Evolutionary conservation across 2,329 filamentous ascomycete species (phyloP).

Genomic region (Blastomyces emzantsi): DNA sequence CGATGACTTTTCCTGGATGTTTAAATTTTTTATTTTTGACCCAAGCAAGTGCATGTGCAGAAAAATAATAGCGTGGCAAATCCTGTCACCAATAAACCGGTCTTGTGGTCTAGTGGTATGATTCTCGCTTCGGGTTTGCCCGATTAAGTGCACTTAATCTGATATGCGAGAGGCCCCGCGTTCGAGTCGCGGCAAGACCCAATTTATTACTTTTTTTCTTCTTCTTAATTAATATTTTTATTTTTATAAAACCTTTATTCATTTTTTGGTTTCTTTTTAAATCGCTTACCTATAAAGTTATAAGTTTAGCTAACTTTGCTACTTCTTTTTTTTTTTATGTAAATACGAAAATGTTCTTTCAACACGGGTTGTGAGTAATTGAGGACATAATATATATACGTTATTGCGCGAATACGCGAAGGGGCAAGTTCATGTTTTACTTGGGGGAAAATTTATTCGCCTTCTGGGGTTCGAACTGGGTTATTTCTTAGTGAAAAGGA

Average conservation of each 20-base stretch:
- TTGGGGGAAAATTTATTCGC: neutral
- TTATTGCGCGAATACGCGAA: too few relatives aligned
- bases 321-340: too few relatives aligned
- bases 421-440: neutral
- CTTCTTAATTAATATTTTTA: too few relatives aligned
- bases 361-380: too few relatives aligned
- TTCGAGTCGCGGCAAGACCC: conserved; percentile 8
- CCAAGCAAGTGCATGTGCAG: too few relatives aligned
- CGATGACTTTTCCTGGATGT: too few relatives aligned
- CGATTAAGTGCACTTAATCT: conserved; percentile 5
- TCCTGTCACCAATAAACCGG: neutral
- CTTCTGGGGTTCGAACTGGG: neutral
- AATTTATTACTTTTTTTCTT: neutral
- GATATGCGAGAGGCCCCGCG: conserved; percentile 8
- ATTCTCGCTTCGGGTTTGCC: conserved; percentile 9
- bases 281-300: too few relatives aligned
- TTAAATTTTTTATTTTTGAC: too few relatives aligned
- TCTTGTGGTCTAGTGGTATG: conserved; percentile 10
- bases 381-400: too few relatives aligned
- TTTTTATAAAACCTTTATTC: neutral
- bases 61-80: neutral
- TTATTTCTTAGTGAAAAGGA: neutral
- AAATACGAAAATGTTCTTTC: too few relatives aligned
- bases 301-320: too few relatives aligned
- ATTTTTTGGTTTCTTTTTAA: neutral